Percentiles rank a stretch among this genome's conserved stretches.
Conservation (phyloP, 441 rosid genomes). For the Populus hybrid region DNA sequence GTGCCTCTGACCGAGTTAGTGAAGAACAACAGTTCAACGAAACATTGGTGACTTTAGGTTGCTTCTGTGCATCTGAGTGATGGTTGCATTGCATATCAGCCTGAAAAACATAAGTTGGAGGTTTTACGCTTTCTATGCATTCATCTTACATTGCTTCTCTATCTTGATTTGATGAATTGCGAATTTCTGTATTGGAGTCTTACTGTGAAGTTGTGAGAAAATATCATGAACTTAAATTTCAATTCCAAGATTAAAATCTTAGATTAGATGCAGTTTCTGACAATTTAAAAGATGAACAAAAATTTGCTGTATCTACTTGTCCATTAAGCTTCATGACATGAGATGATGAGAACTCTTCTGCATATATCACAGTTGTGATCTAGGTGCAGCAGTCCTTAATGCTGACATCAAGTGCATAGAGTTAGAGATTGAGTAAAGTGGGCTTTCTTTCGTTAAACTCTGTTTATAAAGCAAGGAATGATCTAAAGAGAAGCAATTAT, state of each 20-base stretch:
- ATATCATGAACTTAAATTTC: not conserved
- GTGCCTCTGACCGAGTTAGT: not conserved
- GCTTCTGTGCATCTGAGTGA: not conserved
- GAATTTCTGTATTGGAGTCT: not conserved
- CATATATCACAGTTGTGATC: not conserved
- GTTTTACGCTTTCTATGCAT: not conserved
- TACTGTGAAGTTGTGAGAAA: not conserved
- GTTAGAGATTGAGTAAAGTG: not conserved
- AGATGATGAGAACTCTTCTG: not conserved
- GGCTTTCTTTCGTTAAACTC: not conserved
- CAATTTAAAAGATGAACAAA: not conserved
- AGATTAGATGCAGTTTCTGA: not conserved
- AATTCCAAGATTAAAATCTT: not conserved
- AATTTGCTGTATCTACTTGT: not conserved
- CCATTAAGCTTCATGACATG: not conserved
- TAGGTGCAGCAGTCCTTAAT: not conserved
- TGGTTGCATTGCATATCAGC: not conserved
- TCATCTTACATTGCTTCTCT: not conserved
- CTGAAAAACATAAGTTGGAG: not conserved
- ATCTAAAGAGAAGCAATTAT: not conserved
- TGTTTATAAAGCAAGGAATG: not conserved
- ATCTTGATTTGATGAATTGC: not conserved
- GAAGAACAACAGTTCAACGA: not conserved
- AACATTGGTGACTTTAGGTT: not conserved
- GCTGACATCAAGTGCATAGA: not conserved